phyloP scores from a whole-genome alignment of 2,329 filamentous ascomycete species.

The Sordariomycetes sp. region DNA sequence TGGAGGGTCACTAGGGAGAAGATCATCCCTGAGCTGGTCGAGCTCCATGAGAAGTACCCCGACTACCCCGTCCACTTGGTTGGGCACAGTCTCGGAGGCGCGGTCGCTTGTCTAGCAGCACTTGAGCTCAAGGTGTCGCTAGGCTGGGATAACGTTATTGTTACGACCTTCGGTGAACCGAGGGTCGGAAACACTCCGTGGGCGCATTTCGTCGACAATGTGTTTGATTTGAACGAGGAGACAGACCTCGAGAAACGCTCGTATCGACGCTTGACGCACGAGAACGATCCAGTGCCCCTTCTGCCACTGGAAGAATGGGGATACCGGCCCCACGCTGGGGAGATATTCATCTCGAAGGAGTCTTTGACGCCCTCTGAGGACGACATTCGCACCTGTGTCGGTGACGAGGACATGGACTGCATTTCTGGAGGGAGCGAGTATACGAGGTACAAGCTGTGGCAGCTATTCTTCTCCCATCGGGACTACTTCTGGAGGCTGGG shows the following conservation, averaged over 20 bases:
- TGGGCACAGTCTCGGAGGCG: slow-evolving; percentile 87
- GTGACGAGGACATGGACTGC: slow-evolving; percentile 63
- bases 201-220: slow-evolving; percentile 42
- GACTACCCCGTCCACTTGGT: slow-evolving; percentile 68
- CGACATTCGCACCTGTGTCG: slow-evolving; percentile 65
- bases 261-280: slow-evolving; percentile 78
- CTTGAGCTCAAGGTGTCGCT: slow-evolving; percentile 65
- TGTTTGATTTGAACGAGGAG: slow-evolving; percentile 34
- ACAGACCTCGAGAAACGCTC: slow-evolving; percentile 20
- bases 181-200: slow-evolving; percentile 50
- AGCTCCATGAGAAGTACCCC: slow-evolving; percentile 52
- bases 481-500: slow-evolving; percentile 97
- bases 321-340: slow-evolving; percentile 74
- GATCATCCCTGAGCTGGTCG: slow-evolving; percentile 59
- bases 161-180: slow-evolving; percentile 93
- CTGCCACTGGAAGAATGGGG: slow-evolving; percentile 84
- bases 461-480: slow-evolving; percentile 84
- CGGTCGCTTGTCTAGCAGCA: slow-evolving; percentile 78
- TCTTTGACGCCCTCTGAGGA: slow-evolving; percentile 56
- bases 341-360: slow-evolving; percentile 73
- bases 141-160: slow-evolving; percentile 63
- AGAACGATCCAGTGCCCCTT: slow-evolving; percentile 79
- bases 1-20: slow-evolving; percentile 67
- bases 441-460: slow-evolving; percentile 68
- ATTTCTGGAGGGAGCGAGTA: slow-evolving; percentile 43